A percentile compares a stretch with the other conserved stretches of the same genome.
Conservation (phyloP, 208 protist genomes). For the Blastocrithidia nonstop region DNA sequence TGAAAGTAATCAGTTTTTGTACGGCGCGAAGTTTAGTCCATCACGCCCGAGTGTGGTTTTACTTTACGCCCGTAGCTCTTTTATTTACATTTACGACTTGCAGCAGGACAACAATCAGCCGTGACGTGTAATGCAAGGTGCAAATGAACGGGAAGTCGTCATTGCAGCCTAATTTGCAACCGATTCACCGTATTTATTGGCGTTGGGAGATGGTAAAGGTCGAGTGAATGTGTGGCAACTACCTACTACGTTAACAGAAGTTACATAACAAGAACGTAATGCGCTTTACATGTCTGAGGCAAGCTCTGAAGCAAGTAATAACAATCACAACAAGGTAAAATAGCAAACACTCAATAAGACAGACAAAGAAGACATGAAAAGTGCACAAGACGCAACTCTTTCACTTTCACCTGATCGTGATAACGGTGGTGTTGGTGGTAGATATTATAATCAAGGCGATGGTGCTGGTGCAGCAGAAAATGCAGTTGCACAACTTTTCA, state of each 20-base stretch:
- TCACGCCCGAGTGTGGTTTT: slow-evolving; percentile 71
- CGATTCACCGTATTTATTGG: slow-evolving; percentile 52
- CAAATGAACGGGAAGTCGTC: slow-evolving; percentile 40
- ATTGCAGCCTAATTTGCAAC: slow-evolving; percentile 40
- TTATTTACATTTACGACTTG: slow-evolving; percentile 78
- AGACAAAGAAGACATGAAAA: no score
- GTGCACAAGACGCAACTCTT: no score
- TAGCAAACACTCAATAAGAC: no score
- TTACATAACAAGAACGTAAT: slow-evolving; percentile 63
- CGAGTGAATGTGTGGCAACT: slow-evolving; percentile 57
- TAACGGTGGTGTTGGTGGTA: no score
- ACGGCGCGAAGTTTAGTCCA: slow-evolving; percentile 55
- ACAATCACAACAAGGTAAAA: no score
- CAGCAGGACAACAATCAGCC: slow-evolving; percentile 40
- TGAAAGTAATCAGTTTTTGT: not conserved
- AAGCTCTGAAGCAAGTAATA: not conserved
- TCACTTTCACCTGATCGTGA: no score
- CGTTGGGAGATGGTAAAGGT: slow-evolving; percentile 59
- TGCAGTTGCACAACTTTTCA: no score
- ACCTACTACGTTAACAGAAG: slow-evolving; percentile 41
- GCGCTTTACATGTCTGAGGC: slow-evolving; percentile 17
- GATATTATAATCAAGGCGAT: no score
- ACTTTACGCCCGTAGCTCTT: slow-evolving; percentile 57
- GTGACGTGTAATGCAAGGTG: slow-evolving; percentile 17
- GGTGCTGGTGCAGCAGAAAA: no score